phyloP scores from a whole-genome alignment of 2,329 filamentous ascomycete species.

The Stagonosporopsis chrysanthemi region DNA sequence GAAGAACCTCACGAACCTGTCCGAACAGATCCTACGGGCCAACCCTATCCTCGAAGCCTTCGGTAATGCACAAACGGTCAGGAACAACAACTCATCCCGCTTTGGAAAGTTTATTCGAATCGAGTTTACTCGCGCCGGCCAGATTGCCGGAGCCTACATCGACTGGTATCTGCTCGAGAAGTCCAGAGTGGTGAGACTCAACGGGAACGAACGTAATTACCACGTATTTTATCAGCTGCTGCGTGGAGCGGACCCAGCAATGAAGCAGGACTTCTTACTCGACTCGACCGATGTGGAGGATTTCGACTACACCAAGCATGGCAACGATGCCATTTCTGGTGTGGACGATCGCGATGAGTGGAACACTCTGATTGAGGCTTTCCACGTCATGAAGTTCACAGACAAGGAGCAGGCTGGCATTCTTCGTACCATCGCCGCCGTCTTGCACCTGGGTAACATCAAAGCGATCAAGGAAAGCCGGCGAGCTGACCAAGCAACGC shows the following conservation, averaged over 20 bases:
- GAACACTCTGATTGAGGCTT: constrained; percentile 88
- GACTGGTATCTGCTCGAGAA: constrained; percentile 99
- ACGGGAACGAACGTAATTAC: constrained; percentile 89
- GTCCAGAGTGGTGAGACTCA: constrained; percentile 92
- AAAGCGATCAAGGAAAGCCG: constrained; percentile 88
- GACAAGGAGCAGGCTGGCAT: constrained; percentile 84
- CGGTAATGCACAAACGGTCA: constrained; percentile 95
- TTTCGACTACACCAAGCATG: constrained; percentile 89
- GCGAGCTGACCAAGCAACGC: constrained; percentile 85
- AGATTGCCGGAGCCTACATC: constrained; percentile 95
- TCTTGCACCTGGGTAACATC: constrained; percentile 93
- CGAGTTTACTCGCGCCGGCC: constrained; percentile 85
- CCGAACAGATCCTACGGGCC: constrained; percentile 92
- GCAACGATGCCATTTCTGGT: constrained; percentile 89
- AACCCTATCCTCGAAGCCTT: constrained; percentile 98
- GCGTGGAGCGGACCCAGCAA: constrained; percentile 75
- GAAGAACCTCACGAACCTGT: constrained; percentile 81
- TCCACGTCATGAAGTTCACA: constrained; percentile 91
- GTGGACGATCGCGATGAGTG: constrained; percentile 92
- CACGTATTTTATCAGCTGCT: constrained; percentile 97
- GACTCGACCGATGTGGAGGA: constrained; percentile 79
- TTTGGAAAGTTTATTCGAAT: constrained; percentile 99
- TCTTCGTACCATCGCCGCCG: constrained; percentile 84
- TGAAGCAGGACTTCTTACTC: constrained; percentile 80
- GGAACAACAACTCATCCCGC: constrained; percentile 97